Evolutionary conservation across 1,284 basidiomycete genomes (phyloP).

Genomic region (Tilletia horrida): DNA sequence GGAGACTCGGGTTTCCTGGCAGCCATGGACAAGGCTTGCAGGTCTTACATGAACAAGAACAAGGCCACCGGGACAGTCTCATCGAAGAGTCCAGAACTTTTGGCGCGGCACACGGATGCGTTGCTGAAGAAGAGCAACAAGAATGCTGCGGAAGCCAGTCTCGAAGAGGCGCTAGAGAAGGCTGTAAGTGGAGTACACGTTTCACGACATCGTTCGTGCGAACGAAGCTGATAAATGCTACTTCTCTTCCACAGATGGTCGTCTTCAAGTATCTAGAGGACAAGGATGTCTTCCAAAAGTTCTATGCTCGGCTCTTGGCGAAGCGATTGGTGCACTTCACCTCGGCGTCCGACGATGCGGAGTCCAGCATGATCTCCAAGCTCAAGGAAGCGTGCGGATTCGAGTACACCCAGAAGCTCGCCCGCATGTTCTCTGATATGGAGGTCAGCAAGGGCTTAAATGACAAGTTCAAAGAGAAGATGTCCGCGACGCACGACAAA

Average conservation of each 20-base stretch:
- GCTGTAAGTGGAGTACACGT: conserved; percentile 56
- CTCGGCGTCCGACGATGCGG: conserved; percentile 93
- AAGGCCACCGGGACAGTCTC: conserved; percentile 61
- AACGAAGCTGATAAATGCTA: background rate
- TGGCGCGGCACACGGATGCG: conserved; percentile 90
- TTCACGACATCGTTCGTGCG: background rate
- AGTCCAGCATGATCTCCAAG: conserved; percentile 97
- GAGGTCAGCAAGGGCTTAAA: conserved; percentile 92
- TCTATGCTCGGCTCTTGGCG: conserved; percentile 94
- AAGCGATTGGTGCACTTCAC: conserved; percentile 88
- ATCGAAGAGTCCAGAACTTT: conserved; percentile 80
- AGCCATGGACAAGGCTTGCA: conserved; percentile 84
- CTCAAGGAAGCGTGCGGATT: conserved; percentile 97
- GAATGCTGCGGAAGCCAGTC: conserved; percentile 76
- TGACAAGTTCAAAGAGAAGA: conserved; percentile 91
- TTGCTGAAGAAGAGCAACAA: conserved; percentile 93
- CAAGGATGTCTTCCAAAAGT: conserved; percentile 99
- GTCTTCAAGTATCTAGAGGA: conserved; percentile 99
- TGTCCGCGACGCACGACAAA: conserved; percentile 70
- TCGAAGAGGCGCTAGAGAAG: conserved; percentile 84
- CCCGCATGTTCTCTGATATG: conserved; percentile 99
- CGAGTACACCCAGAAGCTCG: conserved; percentile 96
- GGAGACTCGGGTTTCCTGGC: conserved; percentile 93
- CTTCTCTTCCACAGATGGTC: conserved; percentile 65
- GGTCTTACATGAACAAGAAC: conserved; percentile 94